Evolutionary conservation across 2,329 filamentous ascomycete species (phyloP).

Genomic region (Atkinsonella hypoxylon): DNA sequence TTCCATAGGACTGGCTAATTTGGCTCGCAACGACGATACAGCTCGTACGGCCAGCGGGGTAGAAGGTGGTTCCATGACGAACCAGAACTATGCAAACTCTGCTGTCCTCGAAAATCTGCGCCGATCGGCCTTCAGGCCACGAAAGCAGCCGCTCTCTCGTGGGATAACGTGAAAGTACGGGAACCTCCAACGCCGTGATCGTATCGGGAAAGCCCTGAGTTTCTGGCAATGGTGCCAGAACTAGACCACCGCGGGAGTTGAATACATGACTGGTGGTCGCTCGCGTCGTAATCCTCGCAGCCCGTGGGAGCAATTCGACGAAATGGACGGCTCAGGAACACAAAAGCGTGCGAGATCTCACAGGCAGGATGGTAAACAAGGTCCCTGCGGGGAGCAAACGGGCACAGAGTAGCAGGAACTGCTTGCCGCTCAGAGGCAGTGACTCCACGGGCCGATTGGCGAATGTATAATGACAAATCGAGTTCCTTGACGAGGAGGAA

Average conservation of each 20-base stretch:
- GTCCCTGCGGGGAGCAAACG: conserved; percentile 6
- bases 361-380: background rate
- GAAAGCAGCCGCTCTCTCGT: background rate
- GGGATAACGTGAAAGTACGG: background rate
- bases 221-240: conserved; percentile 36
- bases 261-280: conserved; percentile 33
- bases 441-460: conserved; percentile 3
- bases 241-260: conserved; percentile 31
- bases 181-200: background rate
- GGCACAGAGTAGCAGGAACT: conserved; percentile 6
- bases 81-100: background rate
- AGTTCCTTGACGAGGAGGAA: background rate
- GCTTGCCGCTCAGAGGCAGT: conserved; percentile 2
- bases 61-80: conserved; percentile 28
- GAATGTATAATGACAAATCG: background rate
- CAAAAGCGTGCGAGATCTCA: conserved; percentile 1
- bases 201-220: conserved; percentile 15
- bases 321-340: background rate
- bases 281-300: conserved; percentile 16
- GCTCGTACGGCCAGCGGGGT: conserved; percentile 38
- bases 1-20: conserved; percentile 42
- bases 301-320: conserved; percentile 6
- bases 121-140: background rate
- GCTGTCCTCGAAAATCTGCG: background rate
- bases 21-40: conserved; percentile 38